Evolutionary conservation across 345 rosid genomes (phyloP).

Genomic region (Conringia planisiliqua): DNA sequence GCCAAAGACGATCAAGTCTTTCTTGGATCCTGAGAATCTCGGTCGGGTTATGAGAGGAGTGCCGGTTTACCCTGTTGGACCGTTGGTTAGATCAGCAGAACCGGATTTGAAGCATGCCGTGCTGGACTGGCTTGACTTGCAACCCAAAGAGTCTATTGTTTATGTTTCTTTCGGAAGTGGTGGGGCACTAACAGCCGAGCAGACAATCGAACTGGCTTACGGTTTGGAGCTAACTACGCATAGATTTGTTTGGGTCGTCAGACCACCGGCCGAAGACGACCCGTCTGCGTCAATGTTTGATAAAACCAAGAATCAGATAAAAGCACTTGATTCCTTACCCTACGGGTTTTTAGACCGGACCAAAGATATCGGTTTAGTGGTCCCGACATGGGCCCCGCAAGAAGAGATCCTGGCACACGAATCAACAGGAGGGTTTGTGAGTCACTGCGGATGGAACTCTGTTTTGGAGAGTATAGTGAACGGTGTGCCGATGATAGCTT

Average conservation of each 20-base stretch:
- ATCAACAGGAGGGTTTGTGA: constrained; percentile 46
- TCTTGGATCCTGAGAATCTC: constrained; percentile 15
- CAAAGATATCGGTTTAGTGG: constrained; percentile 29
- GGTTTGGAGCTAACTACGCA: constrained; percentile 38
- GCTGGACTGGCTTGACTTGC: constrained; percentile 41
- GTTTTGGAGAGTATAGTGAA: constrained; percentile 42
- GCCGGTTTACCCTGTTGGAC: constrained; percentile 41
- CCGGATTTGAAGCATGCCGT: constrained; percentile 15
- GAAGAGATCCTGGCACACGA: constrained; percentile 43
- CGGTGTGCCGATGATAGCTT: constrained; percentile 56
- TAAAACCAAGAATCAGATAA: background rate
- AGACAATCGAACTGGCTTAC: constrained; percentile 42
- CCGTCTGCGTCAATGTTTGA: constrained; percentile 33
- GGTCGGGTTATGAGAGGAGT: constrained; percentile 26
- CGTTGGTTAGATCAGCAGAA: constrained; percentile 27
- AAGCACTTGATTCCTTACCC: constrained; percentile 36
- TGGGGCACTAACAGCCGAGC: constrained; percentile 38
- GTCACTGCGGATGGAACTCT: constrained; percentile 62
- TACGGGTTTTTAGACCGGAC: constrained; percentile 41
- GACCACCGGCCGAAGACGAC: constrained; percentile 39
- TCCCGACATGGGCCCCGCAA: constrained; percentile 50
- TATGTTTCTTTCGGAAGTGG: constrained; percentile 52
- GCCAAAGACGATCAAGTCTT: constrained; percentile 26
- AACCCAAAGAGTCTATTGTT: constrained; percentile 38
- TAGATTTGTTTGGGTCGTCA: constrained; percentile 43